These are phyloP conservation scores for Allantophomopsis cytisporea DNA, from an alignment of 2,329 filamentous ascomycete genomes.

Conservation along the genomic window DNA sequence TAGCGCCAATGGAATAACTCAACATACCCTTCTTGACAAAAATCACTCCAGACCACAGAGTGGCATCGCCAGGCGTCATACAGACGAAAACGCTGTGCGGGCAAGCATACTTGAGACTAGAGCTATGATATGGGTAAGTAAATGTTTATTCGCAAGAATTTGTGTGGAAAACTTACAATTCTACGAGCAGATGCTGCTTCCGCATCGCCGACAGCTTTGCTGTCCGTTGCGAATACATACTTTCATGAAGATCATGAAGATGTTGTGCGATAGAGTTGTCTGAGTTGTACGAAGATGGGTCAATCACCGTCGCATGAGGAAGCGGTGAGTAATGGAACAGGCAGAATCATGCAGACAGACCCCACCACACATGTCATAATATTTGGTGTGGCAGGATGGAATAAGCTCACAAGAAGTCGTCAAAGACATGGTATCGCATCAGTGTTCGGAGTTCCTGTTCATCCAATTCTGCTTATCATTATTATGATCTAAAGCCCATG, in stretches of 20 bases:
- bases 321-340: too few species aligned
- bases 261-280: too few species aligned
- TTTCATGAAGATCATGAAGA: background rate
- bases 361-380: too few species aligned
- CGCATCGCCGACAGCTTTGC: constrained; percentile 15
- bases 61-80: constrained; percentile 67
- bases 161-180: constrained; percentile 12
- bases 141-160: background rate
- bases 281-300: too few species aligned
- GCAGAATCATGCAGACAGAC: too few species aligned
- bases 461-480: too few species aligned
- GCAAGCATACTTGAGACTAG: constrained; percentile 67
- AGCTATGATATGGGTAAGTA: constrained; percentile 32
- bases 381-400: too few species aligned
- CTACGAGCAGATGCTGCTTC: constrained; percentile 17
- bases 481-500: too few species aligned
- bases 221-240: constrained; percentile 12
- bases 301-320: too few species aligned
- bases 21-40: constrained; percentile 76
- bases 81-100: constrained; percentile 81
- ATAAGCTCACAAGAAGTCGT: too few species aligned
- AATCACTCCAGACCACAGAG: constrained; percentile 79
- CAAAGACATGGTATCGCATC: too few species aligned
- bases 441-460: too few species aligned
- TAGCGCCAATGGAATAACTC: background rate